Base-by-base conservation (phyloP, 2,329 filamentous ascomycete genomes). In the Fusarium robinianum region DNA sequence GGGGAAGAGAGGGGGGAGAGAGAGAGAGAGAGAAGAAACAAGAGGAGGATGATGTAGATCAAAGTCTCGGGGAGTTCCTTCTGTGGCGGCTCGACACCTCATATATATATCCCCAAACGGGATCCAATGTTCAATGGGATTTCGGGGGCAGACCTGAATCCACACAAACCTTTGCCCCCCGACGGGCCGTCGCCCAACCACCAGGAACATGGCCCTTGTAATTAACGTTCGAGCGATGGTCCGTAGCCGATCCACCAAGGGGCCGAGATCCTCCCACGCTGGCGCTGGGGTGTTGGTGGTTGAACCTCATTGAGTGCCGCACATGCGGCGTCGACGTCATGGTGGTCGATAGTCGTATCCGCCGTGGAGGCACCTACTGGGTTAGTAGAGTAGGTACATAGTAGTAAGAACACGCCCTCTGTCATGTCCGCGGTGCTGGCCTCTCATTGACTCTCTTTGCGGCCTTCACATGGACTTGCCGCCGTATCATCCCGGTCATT, bases 321-420 rank as follows among this genome's bases (percentile, higher is more conserved):
- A 36, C 49, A 55, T 57, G 53, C 46, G 52, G 48, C 49, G 49
- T 46, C 49, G 56, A 59, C 58, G 58, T 61, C 58, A 61, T 60
- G 49, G 40, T 43, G 39, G 33, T 36, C 29, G 46, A 46, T 55
- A 51, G 51, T 54, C 32, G 50, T 46, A 51, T 50, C 46, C 54
- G 49, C 57, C 41, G 29, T 14, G 22, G n/a, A 24, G 22, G 22
- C n/a, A n/a, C n/a, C n/a, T n/a, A n/a, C n/a, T n/a, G n/a, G n/a
- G n/a, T n/a, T n/a, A n/a, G n/a, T n/a, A n/a, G n/a, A n/a, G n/a
- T n/a, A n/a, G n/a, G n/a, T n/a, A n/a, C n/a, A n/a, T n/a, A n/a
- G n/a, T n/a, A n/a, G n/a, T n/a, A n/a, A n/a, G n/a, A n/a, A n/a
- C n/a, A n/a, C n/a, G n/a, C n/a, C n/a, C n/a, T n/a, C n/a, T n/a